phyloP scores from a whole-genome alignment of 192 early-diverging fungal genomes.

The Backusella australiensis region DNA sequence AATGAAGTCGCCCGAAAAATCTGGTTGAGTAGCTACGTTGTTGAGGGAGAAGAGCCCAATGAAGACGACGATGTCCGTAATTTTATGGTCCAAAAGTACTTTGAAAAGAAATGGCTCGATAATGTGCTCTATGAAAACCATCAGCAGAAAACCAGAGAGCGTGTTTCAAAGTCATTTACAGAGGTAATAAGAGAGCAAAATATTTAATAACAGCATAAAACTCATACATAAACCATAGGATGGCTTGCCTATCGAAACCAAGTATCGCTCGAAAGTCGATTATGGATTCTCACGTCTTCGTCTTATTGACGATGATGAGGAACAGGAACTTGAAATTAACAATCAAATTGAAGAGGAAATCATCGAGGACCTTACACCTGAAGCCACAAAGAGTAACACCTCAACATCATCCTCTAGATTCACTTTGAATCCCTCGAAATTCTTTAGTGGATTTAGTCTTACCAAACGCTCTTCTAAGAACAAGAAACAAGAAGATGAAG shows the following conservation, averaged over 20 bases:
- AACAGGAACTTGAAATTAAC: not conserved
- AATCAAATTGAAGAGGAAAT: not conserved
- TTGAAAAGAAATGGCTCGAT: not conserved
- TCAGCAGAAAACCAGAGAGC: not conserved
- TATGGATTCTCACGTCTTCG: not conserved
- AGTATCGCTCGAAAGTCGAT: not conserved
- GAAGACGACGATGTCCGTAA: not conserved
- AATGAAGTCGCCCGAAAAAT: not conserved
- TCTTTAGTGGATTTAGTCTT: not conserved
- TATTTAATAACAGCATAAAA: not conserved
- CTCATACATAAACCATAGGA: not conserved
- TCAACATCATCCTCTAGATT: not conserved
- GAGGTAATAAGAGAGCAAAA: not conserved
- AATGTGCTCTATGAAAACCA: not conserved
- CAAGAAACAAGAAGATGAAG: not conserved
- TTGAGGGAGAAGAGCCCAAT: not conserved
- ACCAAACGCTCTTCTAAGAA: not conserved
- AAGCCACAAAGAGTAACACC: not conserved
- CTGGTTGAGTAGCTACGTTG: not conserved
- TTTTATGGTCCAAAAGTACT: not conserved
- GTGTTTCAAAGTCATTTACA: not conserved
- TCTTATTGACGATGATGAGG: not conserved
- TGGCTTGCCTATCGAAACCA: not conserved
- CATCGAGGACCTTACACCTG: not conserved
- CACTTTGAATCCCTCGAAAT: not conserved